Base-by-base conservation (phyloP, 352 stramenopile species). In the Pythium scleroteichum region DNA sequence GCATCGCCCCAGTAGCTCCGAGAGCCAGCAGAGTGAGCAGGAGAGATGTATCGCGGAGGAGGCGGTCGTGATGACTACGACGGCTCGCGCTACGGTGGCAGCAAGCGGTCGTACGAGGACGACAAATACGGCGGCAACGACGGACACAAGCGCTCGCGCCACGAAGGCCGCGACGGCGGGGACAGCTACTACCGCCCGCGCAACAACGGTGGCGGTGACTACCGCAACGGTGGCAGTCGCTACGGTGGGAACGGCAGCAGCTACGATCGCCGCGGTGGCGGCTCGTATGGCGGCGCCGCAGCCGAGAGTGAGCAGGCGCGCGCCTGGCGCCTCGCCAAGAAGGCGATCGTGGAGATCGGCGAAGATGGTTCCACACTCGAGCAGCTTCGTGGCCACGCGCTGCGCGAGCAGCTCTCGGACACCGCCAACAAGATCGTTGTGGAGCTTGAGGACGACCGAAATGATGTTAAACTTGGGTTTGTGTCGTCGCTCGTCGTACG, bases 301-400 rank as follows among this genome's bases (percentile, higher is more conserved):
- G 49, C 57, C 4, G 83, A 93, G 62, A 91, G 78, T 63, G 81
- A 93, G 46, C 68, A 76, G 39, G 81, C 79, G 38, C 79, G 83
- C 13, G 66, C 77, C 23, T 93, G 83, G 83, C 81, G 83, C 7
- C 58, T 93, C 45, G 71, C 78, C 27, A 90, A 91, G 61, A 91
- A 94, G 62, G 75, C 69, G 22, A 63, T 92, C 42, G 69, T 94
- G 35, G 81, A 92, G 60, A 70, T 92, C 2, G 76, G 79, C 9
- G 82, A 90, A 58, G 62, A 71, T 23, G 27, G 69, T 2, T 71
- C 59, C 19, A 58, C 48, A 32, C 51, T 63, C 19, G 73, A 77
- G 46, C 76, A 72, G 27, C 68, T 76, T 2, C 47, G 68, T 27
- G 71, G 57, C 17, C 19, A 53, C 9, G 65, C 54, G 8, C 59